A percentile compares a stretch with the other conserved stretches of the same genome.
Evolutionary conservation across 1,284 basidiomycete species (phyloP).

Genomic region (Ganoderma lingzhi): DNA sequence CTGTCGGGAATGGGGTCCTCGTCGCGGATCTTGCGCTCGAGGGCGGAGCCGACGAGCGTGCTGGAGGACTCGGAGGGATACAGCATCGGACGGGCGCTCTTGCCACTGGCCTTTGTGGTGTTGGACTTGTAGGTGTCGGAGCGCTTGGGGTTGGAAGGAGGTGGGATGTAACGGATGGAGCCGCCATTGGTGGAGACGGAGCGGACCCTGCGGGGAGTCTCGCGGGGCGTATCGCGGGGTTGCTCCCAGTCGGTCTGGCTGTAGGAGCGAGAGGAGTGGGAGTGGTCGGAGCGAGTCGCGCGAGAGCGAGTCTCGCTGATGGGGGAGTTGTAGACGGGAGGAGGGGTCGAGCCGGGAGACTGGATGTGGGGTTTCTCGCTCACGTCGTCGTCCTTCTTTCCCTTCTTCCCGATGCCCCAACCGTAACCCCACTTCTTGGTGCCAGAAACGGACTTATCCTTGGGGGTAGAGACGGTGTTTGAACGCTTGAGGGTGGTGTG

Average conservation of each 20-base stretch:
- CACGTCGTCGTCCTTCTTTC: slow-evolving; percentile 53
- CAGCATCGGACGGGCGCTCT: slow-evolving; percentile 50
- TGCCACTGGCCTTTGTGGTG: slow-evolving; percentile 31
- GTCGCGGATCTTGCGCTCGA: slow-evolving; percentile 73
- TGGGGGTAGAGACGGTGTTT: slow-evolving; percentile 35
- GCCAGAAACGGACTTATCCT: slow-evolving; percentile 28
- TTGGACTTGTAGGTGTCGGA: slow-evolving; percentile 42
- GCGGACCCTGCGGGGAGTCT: slow-evolving; percentile 18
- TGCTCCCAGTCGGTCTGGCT: slow-evolving; percentile 7
- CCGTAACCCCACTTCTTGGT: slow-evolving; percentile 65
- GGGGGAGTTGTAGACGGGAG: slow-evolving; percentile 49
- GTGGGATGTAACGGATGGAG: slow-evolving; percentile 26
- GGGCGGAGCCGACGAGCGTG: slow-evolving; percentile 76
- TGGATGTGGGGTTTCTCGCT: slow-evolving; percentile 40
- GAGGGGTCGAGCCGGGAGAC: slow-evolving; percentile 38
- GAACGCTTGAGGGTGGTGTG: slow-evolving; percentile 33
- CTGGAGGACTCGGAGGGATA: slow-evolving; percentile 67
- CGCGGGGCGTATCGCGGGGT: neutral
- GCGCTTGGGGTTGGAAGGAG: slow-evolving; percentile 31
- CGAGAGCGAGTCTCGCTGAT: slow-evolving; percentile 36
- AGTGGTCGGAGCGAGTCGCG: slow-evolving; percentile 41
- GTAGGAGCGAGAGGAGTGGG: slow-evolving; percentile 37
- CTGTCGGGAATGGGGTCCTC: slow-evolving; percentile 59
- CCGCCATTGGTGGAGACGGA: slow-evolving; percentile 25
- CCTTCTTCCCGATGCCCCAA: slow-evolving; percentile 69